These are phyloP conservation scores for Solidago caesia DNA, from an alignment of 129 eudicot genomes.

Conservation along the genomic window DNA sequence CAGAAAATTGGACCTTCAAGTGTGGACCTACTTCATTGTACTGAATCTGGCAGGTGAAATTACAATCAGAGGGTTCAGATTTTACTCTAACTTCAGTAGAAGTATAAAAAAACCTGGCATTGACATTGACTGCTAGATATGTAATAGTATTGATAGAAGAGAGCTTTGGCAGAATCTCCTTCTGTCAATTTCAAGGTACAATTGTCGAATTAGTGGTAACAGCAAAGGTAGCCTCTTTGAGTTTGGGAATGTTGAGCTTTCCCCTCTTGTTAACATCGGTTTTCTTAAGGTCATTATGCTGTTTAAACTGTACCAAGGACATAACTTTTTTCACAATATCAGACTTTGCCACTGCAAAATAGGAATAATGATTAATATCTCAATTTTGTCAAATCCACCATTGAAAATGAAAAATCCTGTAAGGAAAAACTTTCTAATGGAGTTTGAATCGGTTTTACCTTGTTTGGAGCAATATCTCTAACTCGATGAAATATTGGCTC, in stretches of 20 bases:
- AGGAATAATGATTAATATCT: background rate
- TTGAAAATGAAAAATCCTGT: background rate
- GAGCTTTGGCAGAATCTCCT: no score
- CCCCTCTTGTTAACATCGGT: slow-evolving; percentile 72
- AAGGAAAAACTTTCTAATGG: background rate
- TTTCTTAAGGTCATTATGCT: slow-evolving; percentile 75
- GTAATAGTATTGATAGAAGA: no score
- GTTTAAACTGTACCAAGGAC: slow-evolving; percentile 73
- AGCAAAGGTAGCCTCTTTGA: no score
- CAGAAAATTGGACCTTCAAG: slow-evolving; percentile 89
- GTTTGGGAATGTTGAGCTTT: no score
- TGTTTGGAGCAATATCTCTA: slow-evolving; percentile 99
- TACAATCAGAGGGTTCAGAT: no score
- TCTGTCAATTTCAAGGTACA: no score
- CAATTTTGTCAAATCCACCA: background rate
- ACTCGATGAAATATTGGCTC: slow-evolving; percentile 84
- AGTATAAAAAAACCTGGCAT: no score
- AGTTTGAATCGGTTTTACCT: slow-evolving; percentile 46
- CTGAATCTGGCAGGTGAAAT: no score
- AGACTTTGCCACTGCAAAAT: slow-evolving; percentile 61
- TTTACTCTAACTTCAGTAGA: no score
- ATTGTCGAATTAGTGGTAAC: no score
- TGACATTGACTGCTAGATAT: no score
- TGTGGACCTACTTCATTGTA: slow-evolving; percentile 54
- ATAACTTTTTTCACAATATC: slow-evolving; percentile 59